Conservation (phyloP, 2,329 filamentous ascomycete species). For the Sclerotinia borealis region DNA sequence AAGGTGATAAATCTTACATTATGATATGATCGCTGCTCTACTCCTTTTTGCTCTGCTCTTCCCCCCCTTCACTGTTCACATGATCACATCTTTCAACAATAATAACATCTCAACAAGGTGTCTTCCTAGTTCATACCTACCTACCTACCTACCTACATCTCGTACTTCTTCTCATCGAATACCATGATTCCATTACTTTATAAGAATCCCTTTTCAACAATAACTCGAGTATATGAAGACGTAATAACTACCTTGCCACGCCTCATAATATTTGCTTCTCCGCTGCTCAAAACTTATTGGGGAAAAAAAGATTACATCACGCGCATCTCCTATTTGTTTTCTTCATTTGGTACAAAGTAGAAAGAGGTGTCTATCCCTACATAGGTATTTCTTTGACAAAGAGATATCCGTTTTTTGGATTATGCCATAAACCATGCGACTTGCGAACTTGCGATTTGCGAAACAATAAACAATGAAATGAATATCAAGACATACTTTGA, state of each 20-base stretch:
- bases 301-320: background rate
- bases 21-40: no score
- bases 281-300: background rate
- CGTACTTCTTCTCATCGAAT: slow-evolving; percentile 4
- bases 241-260: slow-evolving; percentile 11
- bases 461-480: no score
- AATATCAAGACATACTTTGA: no score
- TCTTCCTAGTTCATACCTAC: background rate
- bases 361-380: no score
- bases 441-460: background rate
- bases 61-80: no score
- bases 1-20: no score
- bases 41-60: no score
- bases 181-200: slow-evolving; percentile 7
- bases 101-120: background rate
- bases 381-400: slow-evolving; percentile 2
- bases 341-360: no score
- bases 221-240: background rate
- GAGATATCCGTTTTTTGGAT: background rate
- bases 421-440: background rate
- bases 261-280: slow-evolving; percentile 1
- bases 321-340: background rate
- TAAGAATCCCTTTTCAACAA: background rate
- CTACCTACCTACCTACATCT: no score
- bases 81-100: no score